Conservation (phyloP, 2,329 filamentous ascomycete species). For the Ophiostoma ulmi region DNA sequence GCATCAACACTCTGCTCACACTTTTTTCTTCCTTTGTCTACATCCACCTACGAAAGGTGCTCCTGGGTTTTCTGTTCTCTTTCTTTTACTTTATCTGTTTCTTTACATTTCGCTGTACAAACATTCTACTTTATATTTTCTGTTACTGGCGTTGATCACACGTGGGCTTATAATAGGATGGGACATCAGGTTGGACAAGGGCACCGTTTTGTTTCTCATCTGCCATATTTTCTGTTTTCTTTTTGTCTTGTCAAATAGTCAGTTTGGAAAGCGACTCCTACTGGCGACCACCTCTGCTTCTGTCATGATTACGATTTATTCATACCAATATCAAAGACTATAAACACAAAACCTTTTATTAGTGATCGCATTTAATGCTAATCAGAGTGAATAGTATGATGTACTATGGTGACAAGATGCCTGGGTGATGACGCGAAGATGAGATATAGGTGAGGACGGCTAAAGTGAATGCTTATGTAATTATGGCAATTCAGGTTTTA, state of each 20-base stretch:
- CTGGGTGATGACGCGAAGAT: too few species aligned
- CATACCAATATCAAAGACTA: background rate
- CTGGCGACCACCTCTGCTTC: constrained; percentile 2
- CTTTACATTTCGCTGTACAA: constrained; percentile 18
- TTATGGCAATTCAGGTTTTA: background rate
- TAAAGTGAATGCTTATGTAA: background rate
- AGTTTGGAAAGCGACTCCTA: constrained; percentile 9
- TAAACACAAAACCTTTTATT: background rate
- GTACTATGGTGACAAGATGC: too few species aligned
- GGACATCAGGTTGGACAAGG: constrained; percentile 8
- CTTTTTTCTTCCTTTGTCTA: constrained; percentile 5
- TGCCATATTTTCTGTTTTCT: background rate
- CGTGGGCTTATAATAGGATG: background rate
- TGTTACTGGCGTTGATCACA: constrained; percentile 17
- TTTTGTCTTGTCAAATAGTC: constrained; percentile 1
- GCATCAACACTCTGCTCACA: background rate
- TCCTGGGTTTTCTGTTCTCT: constrained; percentile 15
- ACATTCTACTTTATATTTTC: background rate
- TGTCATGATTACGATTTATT: constrained; percentile 6
- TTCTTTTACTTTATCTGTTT: background rate
- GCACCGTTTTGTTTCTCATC: background rate
- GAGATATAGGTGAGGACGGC: too few species aligned
- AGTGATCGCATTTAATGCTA: background rate
- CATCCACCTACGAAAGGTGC: background rate
- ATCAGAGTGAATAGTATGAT: too few species aligned